Evolutionary conservation across 331 rosid genomes (phyloP), one percentile per base, ranked within the genome.

Genomic region (Phaseolus coccineus): DNA sequence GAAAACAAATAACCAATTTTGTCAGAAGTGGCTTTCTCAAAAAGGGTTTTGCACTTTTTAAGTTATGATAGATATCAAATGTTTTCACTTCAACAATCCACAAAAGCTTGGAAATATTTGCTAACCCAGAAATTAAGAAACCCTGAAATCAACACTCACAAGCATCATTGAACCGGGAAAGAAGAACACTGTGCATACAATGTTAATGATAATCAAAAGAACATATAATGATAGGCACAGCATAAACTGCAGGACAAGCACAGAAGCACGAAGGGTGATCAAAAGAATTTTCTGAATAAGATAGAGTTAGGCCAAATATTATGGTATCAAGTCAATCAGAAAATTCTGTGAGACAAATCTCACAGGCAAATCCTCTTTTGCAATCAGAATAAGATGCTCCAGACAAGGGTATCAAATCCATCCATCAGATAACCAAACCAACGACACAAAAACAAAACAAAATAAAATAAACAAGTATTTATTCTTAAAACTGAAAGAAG

Each of bases 381-480:
- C 68, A n/a, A 77, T 58, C 35, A 67, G 80, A 83, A 85, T 56
- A 73, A 48, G 80, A 69, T 44, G 68, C 73, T 59, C 76, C 47
- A 73, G 47, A 83, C 55, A 74, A 74, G 28, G n/a, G 77, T 74
- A 74, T 56, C 69, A 74, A 39, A 56, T 57, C 28, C 33, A 52
- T 63, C 30, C 71, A 77, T 63, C 81, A 51, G 27, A 73, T 37
- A 46, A 80, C n/a, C 44, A 31, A 33, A 46, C 50, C 69, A 42
- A 50, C 10, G 14, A 16, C 28, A 74, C 47, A 3, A 39, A 73
- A 68, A 5, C 27, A 39, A 73, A 46, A 57, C 1, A 3, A 27
- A 74, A 42, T 35, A 11, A 35, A 5, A 33, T 0, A 52, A 30
- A 46, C 15, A 7, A 31, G 16, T 70, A 46, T 42, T 77, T 47